A percentile compares a stretch with the other conserved stretches of the same genome.
phyloP scores from a whole-genome alignment of 306 rosid genomes.

The Styphnolobium japonicum region DNA sequence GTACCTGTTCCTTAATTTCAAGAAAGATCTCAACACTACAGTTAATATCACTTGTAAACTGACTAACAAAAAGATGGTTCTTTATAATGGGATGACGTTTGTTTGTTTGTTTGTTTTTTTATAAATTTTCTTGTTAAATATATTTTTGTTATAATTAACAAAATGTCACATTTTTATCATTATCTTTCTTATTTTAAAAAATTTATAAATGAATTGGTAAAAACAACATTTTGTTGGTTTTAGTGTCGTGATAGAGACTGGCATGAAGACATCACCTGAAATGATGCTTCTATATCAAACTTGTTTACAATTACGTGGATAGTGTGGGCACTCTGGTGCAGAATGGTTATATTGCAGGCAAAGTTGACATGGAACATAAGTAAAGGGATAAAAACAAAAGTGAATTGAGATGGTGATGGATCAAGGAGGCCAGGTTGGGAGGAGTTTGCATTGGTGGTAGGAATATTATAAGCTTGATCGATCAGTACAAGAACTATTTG shows the following conservation, averaged over 20 bases:
- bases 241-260: conserved; percentile 19
- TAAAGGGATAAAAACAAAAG: not conserved
- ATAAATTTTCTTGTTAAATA: too few relatives aligned
- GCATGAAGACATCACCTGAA: not conserved
- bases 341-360: not conserved
- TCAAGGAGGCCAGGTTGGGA: conserved; percentile 23
- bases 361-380: not conserved
- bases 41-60: not conserved
- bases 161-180: too few relatives aligned
- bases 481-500: not conserved
- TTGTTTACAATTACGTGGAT: not conserved
- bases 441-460: conserved; percentile 24
- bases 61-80: not conserved
- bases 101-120: too few relatives aligned
- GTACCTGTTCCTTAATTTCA: too few relatives aligned
- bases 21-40: not conserved
- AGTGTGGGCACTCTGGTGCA: not conserved
- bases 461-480: conserved; percentile 23
- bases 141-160: too few relatives aligned
- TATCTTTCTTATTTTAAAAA: too few relatives aligned
- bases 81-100: too few relatives aligned
- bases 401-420: conserved; percentile 34
- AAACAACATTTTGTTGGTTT: too few relatives aligned
- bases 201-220: too few relatives aligned
- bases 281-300: not conserved